Evolutionary conservation across 208 protist species (phyloP), one percentile per base, ranked within the genome.

Genomic region (Trichomonas vaginalis): DNA sequence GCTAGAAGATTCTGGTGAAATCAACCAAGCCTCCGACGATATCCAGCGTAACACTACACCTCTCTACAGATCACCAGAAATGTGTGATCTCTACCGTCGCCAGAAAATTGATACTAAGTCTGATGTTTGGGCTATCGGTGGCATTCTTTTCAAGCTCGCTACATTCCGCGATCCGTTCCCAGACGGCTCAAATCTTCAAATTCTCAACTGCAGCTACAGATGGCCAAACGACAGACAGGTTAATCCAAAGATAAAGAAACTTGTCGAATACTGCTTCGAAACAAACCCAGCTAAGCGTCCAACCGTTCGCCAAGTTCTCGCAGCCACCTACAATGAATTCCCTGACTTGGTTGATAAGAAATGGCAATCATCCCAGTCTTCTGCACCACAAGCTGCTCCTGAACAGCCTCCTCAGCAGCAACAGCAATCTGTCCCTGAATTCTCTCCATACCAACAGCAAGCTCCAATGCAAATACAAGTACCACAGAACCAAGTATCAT

Each of bases 101-200:
- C 86, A 92, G 32, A 51, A 6, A 51, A 92, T 92, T 51, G 17
- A n/a, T 0, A 49, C 42, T n/a, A 92, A 92, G 45, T 35, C 45
- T n/a, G 86, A 92, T 92, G 86, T 92, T 51, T 92, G 86, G 86
- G 86, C 86, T 51, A 42, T 92, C 21, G 86, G 86, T 35, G 42
- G 86, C 15, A 51, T 92, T 56, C 27, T 92, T 0, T 92, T 48
- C 46, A 92, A 92, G 39, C 27, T 92, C 2, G 42, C 40, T 12
- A 92, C 86, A 92, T 92, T 92, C n/a, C 48, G 51, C 35, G 86
- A 92, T 32, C 45, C 86, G 17, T 92, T 92, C 37, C 15, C 15
- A 39, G 86, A 92, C 17, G 86, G 86, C 12, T 48, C 42, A n/a
- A 92, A 92, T 51, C 37, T 92, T 0, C 86, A 92, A 39, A 92